Conservation (phyloP, 176 grass and related monocot species). For the Thalia dealbata region DNA sequence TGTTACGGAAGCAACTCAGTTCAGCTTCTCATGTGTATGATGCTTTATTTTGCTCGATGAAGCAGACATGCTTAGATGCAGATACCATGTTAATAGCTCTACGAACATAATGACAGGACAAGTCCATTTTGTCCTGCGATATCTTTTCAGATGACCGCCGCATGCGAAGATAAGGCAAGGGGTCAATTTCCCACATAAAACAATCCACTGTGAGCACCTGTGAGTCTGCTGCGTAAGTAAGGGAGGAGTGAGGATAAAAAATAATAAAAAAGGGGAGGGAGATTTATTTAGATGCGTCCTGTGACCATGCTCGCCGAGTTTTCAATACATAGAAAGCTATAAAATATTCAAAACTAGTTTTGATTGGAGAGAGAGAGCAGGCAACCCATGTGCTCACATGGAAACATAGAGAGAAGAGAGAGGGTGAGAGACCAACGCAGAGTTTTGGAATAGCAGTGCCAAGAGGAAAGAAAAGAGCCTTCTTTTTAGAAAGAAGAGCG, state of each 20-base stretch:
- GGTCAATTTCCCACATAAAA: slow-evolving; percentile 4
- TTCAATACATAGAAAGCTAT: neutral
- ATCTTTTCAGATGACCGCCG: neutral
- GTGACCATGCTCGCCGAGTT: neutral
- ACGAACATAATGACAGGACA: neutral
- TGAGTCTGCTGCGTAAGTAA: neutral
- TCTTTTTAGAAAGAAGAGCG: neutral
- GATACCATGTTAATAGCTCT: neutral
- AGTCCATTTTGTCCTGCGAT: neutral
- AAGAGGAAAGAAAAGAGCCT: neutral
- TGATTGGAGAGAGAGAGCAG: slow-evolving; percentile 6
- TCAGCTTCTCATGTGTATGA: too few relatives aligned
- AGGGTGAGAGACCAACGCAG: neutral
- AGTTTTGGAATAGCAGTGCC: neutral
- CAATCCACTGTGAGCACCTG: neutral
- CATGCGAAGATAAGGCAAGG: neutral
- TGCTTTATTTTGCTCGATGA: too few relatives aligned
- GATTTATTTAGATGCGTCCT: neutral
- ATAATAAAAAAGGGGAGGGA: neutral
- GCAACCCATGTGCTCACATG: slow-evolving; percentile 18
- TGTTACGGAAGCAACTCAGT: too few relatives aligned
- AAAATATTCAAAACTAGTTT: neutral
- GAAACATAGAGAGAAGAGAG: slow-evolving; percentile 5
- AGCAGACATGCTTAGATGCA: neutral
- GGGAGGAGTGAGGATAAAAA: neutral